Evolutionary conservation across 192 early-diverging fungal genomes (phyloP), one percentile per base, ranked within the genome.

Genomic region (Allomyces arbusculus): DNA sequence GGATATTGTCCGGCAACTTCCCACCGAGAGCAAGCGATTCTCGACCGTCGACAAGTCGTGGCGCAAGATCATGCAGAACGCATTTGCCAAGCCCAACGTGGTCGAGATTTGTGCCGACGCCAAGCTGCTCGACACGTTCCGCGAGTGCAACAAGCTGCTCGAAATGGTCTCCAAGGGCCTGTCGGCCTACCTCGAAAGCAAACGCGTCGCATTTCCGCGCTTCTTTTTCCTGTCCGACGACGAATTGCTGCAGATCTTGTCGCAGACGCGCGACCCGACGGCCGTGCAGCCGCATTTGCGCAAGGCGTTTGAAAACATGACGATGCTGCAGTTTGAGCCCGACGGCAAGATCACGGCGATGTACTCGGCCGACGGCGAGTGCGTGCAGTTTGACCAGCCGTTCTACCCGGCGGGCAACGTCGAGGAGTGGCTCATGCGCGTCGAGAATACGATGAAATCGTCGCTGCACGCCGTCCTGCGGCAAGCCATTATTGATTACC

Each of bases 181-280:
- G 25, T 95, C 95, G 74, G 95, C 98, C 68, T 99, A 99, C 68
- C 71, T 99, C 67, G 97, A 99, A 72, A 82, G 91, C 63, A 91
- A 99, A 74, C 87, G 97, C 64, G 82, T 92, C 12, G 83, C 90
- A 3, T 99, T 99, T 79, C 93, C 97, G 40, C 89, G 97, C 12
- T 99, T 99, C 81, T 99, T 98, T 80, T 99, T 99, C 86, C 91
- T 99, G 40, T 95, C 93, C 72, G 97, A 99, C 71, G 97, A 99
- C 76, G 97, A 99, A 77, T 71, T 99, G 77, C 85, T 99, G 19
- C 94, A 99, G 79, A 95, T 99, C 66, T 91, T 99, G 66, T 94
- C 95, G 70, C 98, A 97, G 73, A 85, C 87, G 69, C 92, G 95
- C 72, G 95, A 98, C 69, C 84, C 97, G 62, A 71, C 84, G 23